These are phyloP conservation scores for Ensete ventricosum DNA, from an alignment of 176 grass and related monocot species.

Conservation along the genomic window DNA sequence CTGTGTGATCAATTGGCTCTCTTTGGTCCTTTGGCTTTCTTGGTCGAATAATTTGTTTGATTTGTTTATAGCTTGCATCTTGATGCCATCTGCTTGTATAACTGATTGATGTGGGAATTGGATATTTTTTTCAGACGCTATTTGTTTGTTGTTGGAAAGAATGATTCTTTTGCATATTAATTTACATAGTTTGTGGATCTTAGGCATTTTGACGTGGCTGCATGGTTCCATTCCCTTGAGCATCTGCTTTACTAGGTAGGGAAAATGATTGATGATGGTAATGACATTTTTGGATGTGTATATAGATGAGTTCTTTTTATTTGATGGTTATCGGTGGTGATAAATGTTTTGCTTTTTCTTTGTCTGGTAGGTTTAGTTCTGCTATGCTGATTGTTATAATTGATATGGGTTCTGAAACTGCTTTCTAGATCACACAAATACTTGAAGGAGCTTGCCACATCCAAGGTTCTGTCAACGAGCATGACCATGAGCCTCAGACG, in stretches of 20 bases:
- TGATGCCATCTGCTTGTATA: background rate
- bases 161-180: constrained; percentile 1
- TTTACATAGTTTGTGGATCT: constrained; percentile 9
- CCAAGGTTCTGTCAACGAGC: constrained; percentile 33
- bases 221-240: constrained; percentile 3
- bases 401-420: constrained; percentile 23
- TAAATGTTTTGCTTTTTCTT: background rate
- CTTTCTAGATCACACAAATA: constrained; percentile 47
- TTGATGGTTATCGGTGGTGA: background rate
- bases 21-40: background rate
- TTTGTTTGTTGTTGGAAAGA: background rate
- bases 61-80: background rate
- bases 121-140: background rate
- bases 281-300: background rate
- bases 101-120: background rate
- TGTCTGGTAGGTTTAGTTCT: background rate
- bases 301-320: background rate
- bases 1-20: background rate
- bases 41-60: background rate
- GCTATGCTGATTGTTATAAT: constrained; percentile 5
- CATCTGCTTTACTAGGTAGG: constrained; percentile 5
- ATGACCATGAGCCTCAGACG: constrained; percentile 17
- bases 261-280: constrained; percentile 3
- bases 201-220: constrained; percentile 1
- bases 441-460: constrained; percentile 31